Conservation (phyloP, 2,329 filamentous ascomycete species). For the Aspergillus intermedius region DNA sequence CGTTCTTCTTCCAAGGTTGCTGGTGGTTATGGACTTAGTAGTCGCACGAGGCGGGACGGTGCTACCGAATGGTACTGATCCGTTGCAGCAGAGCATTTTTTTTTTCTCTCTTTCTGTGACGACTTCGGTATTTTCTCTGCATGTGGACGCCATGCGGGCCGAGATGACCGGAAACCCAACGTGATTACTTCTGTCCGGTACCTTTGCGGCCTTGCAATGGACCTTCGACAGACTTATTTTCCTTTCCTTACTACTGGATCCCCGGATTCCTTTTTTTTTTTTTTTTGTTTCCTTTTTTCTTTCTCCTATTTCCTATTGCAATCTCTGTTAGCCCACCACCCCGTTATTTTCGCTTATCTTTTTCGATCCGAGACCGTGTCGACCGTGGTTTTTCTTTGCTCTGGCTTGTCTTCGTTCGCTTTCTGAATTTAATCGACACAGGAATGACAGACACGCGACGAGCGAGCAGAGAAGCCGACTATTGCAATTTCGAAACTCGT, state of each 20-base stretch:
- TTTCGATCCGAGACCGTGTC: slow-evolving; percentile 27
- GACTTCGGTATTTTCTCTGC: slow-evolving; percentile 8
- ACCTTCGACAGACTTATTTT: slow-evolving; percentile 23
- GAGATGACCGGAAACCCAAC: slow-evolving; percentile 23
- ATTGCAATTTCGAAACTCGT: slow-evolving; percentile 24
- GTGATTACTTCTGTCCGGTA: slow-evolving; percentile 15
- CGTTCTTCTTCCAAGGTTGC: slow-evolving; percentile 72
- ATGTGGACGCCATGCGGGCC: slow-evolving; percentile 21
- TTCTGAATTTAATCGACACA: slow-evolving; percentile 10
- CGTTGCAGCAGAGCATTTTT: slow-evolving; percentile 23
- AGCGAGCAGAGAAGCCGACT: background rate
- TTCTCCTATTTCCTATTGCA: slow-evolving; percentile 29
- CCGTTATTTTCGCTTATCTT: slow-evolving; percentile 28
- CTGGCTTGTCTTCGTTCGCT: slow-evolving; percentile 1
- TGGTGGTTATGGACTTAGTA: slow-evolving; percentile 45
- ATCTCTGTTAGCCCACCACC: slow-evolving; percentile 30
- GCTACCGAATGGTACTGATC: slow-evolving; percentile 40
- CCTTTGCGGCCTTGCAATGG: slow-evolving; percentile 19
- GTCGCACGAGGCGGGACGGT: slow-evolving; percentile 48
- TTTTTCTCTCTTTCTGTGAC: slow-evolving; percentile 1
- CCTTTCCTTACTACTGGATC: slow-evolving; percentile 23
- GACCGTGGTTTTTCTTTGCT: slow-evolving; percentile 21
- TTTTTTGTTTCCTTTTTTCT: slow-evolving; percentile 15
- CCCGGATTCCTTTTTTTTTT: slow-evolving; percentile 8
- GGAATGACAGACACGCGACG: background rate